Percentiles rank a stretch among this genome's conserved stretches.
Conservation (phyloP, 345 rosid genomes). For the Eutrema heterophyllum region DNA sequence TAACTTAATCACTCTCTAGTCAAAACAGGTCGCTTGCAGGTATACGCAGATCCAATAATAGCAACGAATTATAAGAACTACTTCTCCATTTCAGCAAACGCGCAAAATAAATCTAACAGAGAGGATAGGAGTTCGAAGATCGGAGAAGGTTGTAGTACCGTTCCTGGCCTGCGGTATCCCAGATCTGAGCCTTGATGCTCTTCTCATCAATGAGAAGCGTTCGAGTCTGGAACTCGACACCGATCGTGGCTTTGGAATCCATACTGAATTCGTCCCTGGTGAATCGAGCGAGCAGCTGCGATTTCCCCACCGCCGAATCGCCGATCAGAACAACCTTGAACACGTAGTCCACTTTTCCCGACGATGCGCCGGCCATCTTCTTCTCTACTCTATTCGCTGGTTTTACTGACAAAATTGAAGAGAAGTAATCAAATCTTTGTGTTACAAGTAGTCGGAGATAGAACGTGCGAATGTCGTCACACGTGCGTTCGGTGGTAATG, state of each 20-base stretch:
- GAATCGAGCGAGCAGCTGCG: constrained; percentile 68
- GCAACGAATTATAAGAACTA: not conserved
- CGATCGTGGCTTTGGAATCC: constrained; percentile 83
- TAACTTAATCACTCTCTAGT: not conserved
- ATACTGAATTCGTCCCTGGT: constrained; percentile 70
- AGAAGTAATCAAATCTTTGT: no score
- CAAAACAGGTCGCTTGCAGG: not conserved
- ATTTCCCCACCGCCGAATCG: constrained; percentile 83
- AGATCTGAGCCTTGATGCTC: constrained; percentile 87
- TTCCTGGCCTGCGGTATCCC: constrained; percentile 94
- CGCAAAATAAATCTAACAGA: not conserved
- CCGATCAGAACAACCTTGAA: constrained; percentile 77
- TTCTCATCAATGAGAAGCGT: constrained; percentile 59
- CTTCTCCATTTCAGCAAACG: not conserved
- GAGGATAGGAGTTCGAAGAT: no score
- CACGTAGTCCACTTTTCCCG: constrained; percentile 56
- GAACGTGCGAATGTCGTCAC: not conserved
- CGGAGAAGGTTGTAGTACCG: constrained; percentile 26
- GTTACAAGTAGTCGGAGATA: not conserved
- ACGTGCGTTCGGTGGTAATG: not conserved
- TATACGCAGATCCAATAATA: not conserved
- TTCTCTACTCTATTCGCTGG: not conserved
- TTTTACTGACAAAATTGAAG: not conserved
- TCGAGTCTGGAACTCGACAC: constrained; percentile 82
- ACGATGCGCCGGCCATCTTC: constrained; percentile 46